Percentiles rank a stretch among this genome's conserved stretches.
Conservation (phyloP, 2,329 filamentous ascomycete species). For the Fusarium irregulare region DNA sequence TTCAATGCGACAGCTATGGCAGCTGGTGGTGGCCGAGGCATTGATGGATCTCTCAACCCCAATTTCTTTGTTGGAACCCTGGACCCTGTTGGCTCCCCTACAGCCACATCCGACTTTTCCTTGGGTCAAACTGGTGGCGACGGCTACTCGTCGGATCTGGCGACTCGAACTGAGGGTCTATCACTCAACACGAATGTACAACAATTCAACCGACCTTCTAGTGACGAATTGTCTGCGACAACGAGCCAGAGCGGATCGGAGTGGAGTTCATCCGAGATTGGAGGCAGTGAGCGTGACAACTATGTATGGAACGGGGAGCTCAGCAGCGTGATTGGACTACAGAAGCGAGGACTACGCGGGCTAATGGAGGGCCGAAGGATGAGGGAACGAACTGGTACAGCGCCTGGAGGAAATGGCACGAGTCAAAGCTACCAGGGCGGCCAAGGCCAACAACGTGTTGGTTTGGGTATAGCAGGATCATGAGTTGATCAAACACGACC, state of each 20-base stretch:
- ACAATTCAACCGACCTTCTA: constrained; percentile 53
- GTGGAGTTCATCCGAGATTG: constrained; percentile 66
- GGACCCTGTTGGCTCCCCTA: constrained; percentile 55
- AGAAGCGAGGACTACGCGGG: constrained; percentile 91
- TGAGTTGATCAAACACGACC: constrained; percentile 39
- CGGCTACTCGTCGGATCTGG: constrained; percentile 48
- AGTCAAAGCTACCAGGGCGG: constrained; percentile 32
- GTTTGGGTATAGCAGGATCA: constrained; percentile 65
- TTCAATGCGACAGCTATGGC: constrained; percentile 99
- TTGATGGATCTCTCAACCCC: constrained; percentile 73
- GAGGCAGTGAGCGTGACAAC: constrained; percentile 61
- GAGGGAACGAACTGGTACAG: constrained; percentile 74
- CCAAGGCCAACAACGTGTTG: constrained; percentile 56
- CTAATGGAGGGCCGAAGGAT: constrained; percentile 94
- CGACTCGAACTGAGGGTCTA: constrained; percentile 54
- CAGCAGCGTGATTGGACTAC: constrained; percentile 91
- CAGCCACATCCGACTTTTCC: constrained; percentile 51
- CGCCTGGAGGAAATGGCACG: constrained; percentile 45
- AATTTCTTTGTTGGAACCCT: constrained; percentile 68
- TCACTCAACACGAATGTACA: constrained; percentile 62
- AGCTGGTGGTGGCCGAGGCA: constrained; percentile 88
- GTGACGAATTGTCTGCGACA: constrained; percentile 62
- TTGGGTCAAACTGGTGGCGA: constrained; percentile 47
- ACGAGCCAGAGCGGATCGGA: constrained; percentile 66
- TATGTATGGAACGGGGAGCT: constrained; percentile 81